Evolutionary conservation across 139 green algal genomes (phyloP), one percentile per base, ranked within the genome.

Genomic region (Coccomyxa sp.): DNA sequence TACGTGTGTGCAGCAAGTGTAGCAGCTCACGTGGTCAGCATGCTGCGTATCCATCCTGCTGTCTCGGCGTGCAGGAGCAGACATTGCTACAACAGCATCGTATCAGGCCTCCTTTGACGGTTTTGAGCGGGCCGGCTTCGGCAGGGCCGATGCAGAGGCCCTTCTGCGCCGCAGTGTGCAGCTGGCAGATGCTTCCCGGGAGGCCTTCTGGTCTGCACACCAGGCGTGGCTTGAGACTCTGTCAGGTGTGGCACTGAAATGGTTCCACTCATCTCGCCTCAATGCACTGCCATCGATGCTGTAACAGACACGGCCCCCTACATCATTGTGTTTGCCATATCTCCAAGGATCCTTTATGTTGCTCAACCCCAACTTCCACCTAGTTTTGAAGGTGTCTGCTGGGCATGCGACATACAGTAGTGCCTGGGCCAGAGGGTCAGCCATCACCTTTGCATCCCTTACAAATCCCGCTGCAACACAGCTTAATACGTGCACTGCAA

Each of bases 81-180:
- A 88, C 60, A 60, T 88, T 17, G 74, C 82, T 77, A 90, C 87
- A 28, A 88, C 87, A 68, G 81, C 77, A 51, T 88, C 82, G 3
- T 90, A 90, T 67, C 87, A 90, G 67, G 87, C 84, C 82, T 85
- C 76, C 28, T 58, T 86, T 13, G 51, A 57, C 23, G 87, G 87
- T 12, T 87, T 90, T 74, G 60, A 45, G 21, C 77, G 58, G 0
- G 84, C 79, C 10, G 87, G 87, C 25, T 30, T 87, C 14, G 77
- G 60, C 14, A 51, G 31, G 4, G 60, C 58, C 12, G 71, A 68
- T 32, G 82, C 82, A 0, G 71, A 63, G 11, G 3, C 23, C 57
- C 80, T 88, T 66, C 81, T 90, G 3, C 67, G 77, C 38, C 63
- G n/a, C 14, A 83, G 82, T 0, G 82, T 88, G 21, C 58, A 88